Evolutionary conservation across 2,329 filamentous ascomycete genomes (phyloP).

Genomic region (Monascus ruber): DNA sequence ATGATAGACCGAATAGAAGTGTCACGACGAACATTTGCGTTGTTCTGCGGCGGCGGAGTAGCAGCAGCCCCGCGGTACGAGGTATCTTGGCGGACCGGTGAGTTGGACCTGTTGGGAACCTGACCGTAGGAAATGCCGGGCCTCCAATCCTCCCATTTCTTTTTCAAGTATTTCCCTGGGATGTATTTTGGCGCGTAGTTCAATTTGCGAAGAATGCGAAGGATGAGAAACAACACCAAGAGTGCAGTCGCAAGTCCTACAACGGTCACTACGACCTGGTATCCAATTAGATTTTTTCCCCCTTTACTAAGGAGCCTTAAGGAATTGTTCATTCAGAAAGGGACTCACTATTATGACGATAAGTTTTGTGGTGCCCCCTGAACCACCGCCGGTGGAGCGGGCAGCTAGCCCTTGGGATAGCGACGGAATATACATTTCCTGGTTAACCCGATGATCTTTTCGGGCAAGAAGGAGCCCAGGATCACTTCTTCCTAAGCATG

Average conservation of each 20-base stretch:
- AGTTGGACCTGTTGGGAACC: constrained; percentile 16
- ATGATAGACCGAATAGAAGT: constrained; percentile 87
- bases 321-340: neutral
- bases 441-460: neutral
- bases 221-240: constrained; percentile 21
- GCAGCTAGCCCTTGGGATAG: neutral
- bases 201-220: constrained; percentile 33
- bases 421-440: neutral
- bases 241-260: constrained; percentile 21
- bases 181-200: constrained; percentile 41
- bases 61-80: constrained; percentile 15
- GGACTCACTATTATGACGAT: constrained; percentile 21
- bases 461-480: neutral
- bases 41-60: constrained; percentile 18
- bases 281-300: no score
- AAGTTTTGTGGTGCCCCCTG: constrained; percentile 8
- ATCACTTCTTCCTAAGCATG: neutral
- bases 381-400: neutral
- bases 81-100: constrained; percentile 11
- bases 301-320: no score
- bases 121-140: constrained; percentile 32
- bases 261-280: constrained; percentile 17
- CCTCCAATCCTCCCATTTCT: constrained; percentile 41
- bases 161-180: constrained; percentile 40
- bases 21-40: constrained; percentile 56